Conservation (phyloP, 2,329 filamentous ascomycete species). For the Calonectria pseudoreteaudii region DNA sequence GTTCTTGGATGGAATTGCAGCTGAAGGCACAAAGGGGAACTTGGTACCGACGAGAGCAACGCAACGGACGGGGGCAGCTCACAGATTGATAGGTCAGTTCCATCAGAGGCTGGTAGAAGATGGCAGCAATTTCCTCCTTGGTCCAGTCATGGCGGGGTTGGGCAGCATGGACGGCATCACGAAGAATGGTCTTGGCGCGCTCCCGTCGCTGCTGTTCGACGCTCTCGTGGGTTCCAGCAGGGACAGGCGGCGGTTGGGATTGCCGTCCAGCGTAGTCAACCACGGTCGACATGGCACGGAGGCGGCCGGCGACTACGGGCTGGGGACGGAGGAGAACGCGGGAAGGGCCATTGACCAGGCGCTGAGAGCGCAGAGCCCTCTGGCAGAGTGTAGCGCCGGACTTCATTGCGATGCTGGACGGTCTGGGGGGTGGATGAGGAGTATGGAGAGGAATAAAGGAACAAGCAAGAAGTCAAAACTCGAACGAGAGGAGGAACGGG, state of each 20-base stretch:
- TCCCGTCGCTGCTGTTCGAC: slow-evolving; percentile 39
- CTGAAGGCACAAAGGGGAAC: background rate
- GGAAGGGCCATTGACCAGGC: slow-evolving; percentile 12
- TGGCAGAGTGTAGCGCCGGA: slow-evolving; percentile 32
- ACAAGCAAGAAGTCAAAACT: slow-evolving; percentile 9
- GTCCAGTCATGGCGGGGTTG: slow-evolving; percentile 81
- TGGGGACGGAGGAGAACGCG: slow-evolving; percentile 31
- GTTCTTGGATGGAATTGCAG: slow-evolving; percentile 4
- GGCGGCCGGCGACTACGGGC: slow-evolving; percentile 13
- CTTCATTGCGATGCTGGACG: slow-evolving; percentile 29
- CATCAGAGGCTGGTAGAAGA: slow-evolving; percentile 86
- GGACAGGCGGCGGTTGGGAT: slow-evolving; percentile 39
- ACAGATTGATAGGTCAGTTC: slow-evolving; percentile 82
- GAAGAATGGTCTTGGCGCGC: slow-evolving; percentile 50
- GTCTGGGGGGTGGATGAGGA: background rate
- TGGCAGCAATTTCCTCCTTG: slow-evolving; percentile 81
- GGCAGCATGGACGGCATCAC: slow-evolving; percentile 69
- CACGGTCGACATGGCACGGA: slow-evolving; percentile 41
- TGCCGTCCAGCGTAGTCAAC: slow-evolving; percentile 38
- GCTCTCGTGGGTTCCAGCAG: slow-evolving; percentile 31
- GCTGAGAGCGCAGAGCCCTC: slow-evolving; percentile 32
- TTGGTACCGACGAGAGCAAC: background rate
- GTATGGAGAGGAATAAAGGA: slow-evolving; percentile 14
- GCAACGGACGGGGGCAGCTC: slow-evolving; percentile 43
- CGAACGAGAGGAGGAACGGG: slow-evolving; percentile 3